Evolutionary conservation across 73 alveolate genomes (phyloP).

Genomic region (Blepharisma stoltei): DNA sequence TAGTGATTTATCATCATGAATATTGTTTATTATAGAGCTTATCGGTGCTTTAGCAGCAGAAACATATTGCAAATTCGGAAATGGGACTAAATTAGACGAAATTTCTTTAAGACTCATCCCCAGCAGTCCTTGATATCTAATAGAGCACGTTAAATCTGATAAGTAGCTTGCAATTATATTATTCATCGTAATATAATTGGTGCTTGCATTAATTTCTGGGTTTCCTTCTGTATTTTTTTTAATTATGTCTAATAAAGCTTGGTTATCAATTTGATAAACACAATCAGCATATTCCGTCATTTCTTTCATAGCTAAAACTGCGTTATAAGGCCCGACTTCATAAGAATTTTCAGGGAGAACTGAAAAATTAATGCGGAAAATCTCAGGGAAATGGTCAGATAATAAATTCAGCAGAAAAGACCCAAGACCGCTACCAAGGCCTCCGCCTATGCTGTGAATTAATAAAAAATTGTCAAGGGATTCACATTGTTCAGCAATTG

Average conservation of each 20-base stretch:
- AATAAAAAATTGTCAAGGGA: constrained; percentile 96
- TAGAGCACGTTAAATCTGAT: constrained; percentile 98
- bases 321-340: constrained; percentile 98
- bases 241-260: constrained; percentile 24
- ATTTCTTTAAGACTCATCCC: constrained; percentile 98
- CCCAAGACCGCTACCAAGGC: constrained; percentile 99
- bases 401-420: constrained; percentile 78
- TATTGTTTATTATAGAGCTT: constrained; percentile 85
- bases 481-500: constrained; percentile 97
- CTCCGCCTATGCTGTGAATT: constrained; percentile 99
- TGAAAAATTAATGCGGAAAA: constrained; percentile 93
- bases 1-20: constrained; percentile 84
- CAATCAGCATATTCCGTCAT: constrained; percentile 84
- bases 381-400: constrained; percentile 55
- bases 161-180: constrained; percentile 93
- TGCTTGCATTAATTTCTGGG: too few relatives aligned
- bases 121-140: constrained; percentile 99
- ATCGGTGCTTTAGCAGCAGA: constrained; percentile 95
- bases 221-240: too few relatives aligned
- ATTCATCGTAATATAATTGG: constrained; percentile 67
- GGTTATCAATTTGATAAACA: constrained; percentile 79
- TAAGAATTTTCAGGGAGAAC: constrained; percentile 99
- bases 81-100: constrained; percentile 99
- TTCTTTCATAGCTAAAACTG: constrained; percentile 91
- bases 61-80: constrained; percentile 96